A percentile compares a stretch with the other conserved stretches of the same genome.
These are phyloP conservation scores for Apocynum venetum DNA, from an alignment of 257 asterid species.

Conservation along the genomic window DNA sequence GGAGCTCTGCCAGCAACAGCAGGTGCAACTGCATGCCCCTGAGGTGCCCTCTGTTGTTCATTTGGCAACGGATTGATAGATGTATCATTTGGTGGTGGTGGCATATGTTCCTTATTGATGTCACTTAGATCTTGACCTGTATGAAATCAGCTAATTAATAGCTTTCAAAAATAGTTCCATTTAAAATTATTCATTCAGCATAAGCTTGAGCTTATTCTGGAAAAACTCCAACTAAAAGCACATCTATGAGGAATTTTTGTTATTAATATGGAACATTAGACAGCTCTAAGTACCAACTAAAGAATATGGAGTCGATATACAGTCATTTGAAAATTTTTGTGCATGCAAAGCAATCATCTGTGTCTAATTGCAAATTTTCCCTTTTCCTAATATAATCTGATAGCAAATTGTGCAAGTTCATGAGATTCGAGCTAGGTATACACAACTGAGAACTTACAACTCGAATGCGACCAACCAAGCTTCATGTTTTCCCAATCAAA, in stretches of 20 bases:
- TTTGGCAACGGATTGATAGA: constrained; percentile 56
- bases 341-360: not conserved
- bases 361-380: not conserved
- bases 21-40: constrained; percentile 48
- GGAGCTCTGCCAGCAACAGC: constrained; percentile 67
- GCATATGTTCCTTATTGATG: constrained; percentile 19
- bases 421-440: not conserved
- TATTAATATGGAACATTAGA: not conserved
- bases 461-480: constrained; percentile 79
- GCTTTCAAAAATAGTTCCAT: not conserved
- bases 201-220: not conserved
- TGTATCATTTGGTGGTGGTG: constrained; percentile 41
- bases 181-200: not conserved
- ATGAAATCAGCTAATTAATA: not conserved
- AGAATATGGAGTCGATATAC: not conserved
- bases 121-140: constrained; percentile 49
- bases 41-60: constrained; percentile 41
- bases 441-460: constrained; percentile 49
- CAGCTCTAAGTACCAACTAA: not conserved
- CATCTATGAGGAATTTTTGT: not conserved
- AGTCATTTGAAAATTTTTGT: not conserved
- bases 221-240: not conserved
- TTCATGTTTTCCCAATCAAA: constrained; percentile 69
- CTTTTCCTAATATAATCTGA: not conserved
- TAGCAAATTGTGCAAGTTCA: not conserved